Percentiles rank a stretch among this genome's conserved stretches.
Evolutionary conservation across 2,329 filamentous ascomycete genomes (phyloP).

Genomic region (Phoma sp.): DNA sequence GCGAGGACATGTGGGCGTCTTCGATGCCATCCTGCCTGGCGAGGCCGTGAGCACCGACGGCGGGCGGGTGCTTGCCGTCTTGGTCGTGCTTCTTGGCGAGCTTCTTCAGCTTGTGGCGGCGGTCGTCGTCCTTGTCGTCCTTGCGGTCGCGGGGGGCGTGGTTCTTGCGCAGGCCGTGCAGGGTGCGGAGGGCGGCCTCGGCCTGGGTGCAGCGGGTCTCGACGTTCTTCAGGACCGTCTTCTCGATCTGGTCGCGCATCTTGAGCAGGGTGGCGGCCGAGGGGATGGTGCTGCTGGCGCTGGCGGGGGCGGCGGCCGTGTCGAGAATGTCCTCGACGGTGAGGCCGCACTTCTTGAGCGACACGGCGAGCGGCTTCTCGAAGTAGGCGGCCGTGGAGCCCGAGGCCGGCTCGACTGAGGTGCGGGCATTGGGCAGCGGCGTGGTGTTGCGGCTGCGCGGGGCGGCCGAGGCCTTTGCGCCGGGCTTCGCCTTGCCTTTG

Average conservation of each 20-base stretch:
- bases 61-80: slow-evolving; percentile 65
- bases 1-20: slow-evolving; percentile 50
- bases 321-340: slow-evolving; percentile 75
- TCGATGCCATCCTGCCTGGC: slow-evolving; percentile 69
- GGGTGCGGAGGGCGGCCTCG: slow-evolving; percentile 74
- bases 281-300: slow-evolving; percentile 58
- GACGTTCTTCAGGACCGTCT: slow-evolving; percentile 53
- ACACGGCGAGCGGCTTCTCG: slow-evolving; percentile 62
- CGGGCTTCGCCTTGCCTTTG: slow-evolving; percentile 61
- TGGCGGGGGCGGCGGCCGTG: slow-evolving; percentile 60
- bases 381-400: slow-evolving; percentile 64
- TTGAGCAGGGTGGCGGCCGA: slow-evolving; percentile 69
- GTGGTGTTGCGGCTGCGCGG: slow-evolving; percentile 77
- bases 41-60: slow-evolving; percentile 68
- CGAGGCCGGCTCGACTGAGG: slow-evolving; percentile 49
- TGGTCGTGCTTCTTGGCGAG: slow-evolving; percentile 81
- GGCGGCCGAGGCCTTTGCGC: slow-evolving; percentile 36
- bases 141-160: slow-evolving; percentile 59
- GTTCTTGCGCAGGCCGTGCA: slow-evolving; percentile 70
- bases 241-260: slow-evolving; percentile 71
- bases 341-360: slow-evolving; percentile 63
- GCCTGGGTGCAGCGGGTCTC: slow-evolving; percentile 66
- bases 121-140: slow-evolving; percentile 58
- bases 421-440: slow-evolving; percentile 64
- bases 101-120: slow-evolving; percentile 57